Conservation (phyloP, 164 flowering plant genomes). For the Stephania japonica region DNA sequence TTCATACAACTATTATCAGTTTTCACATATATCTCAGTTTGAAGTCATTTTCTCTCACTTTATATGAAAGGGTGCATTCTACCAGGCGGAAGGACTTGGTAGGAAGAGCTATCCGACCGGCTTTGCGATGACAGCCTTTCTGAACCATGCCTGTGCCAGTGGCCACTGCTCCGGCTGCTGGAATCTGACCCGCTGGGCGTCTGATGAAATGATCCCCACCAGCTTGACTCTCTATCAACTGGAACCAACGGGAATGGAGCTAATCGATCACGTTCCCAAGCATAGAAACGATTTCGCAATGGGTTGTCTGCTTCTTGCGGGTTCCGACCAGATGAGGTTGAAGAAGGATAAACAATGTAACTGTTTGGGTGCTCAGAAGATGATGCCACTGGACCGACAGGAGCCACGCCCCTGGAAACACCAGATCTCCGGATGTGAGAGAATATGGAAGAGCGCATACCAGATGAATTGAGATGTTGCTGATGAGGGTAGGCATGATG, state of each 20-base stretch:
- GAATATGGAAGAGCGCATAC: conserved; percentile 10
- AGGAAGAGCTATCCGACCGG: conserved; percentile 36
- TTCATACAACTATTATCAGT: conserved; percentile 7
- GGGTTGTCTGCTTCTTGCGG: conserved; percentile 57
- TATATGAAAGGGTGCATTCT: conserved; percentile 27
- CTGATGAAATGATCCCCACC: conserved; percentile 62
- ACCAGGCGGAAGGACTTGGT: conserved; percentile 16
- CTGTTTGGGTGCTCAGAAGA: conserved; percentile 59
- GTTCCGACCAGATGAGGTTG: conserved; percentile 49
- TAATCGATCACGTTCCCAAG: conserved; percentile 78
- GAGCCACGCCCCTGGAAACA: conserved; percentile 18
- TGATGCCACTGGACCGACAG: conserved; percentile 22
- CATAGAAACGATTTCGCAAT: conserved; percentile 36
- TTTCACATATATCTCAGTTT: conserved; percentile 7
- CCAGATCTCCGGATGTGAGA: conserved; percentile 13
- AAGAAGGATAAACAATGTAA: conserved; percentile 42
- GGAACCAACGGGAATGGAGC: conserved; percentile 48
- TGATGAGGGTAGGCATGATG: conserved; percentile 21
- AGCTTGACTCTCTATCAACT: conserved; percentile 53
- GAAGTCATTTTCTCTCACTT: conserved; percentile 21
- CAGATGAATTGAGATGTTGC: conserved; percentile 10
- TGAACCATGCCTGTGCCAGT: conserved; percentile 69
- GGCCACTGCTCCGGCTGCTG: conserved; percentile 36
- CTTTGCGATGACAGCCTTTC: conserved; percentile 66
- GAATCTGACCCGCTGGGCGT: conserved; percentile 41